Conservation (phyloP, 2,329 filamentous ascomycete genomes). For the Colletotrichum sp. region DNA sequence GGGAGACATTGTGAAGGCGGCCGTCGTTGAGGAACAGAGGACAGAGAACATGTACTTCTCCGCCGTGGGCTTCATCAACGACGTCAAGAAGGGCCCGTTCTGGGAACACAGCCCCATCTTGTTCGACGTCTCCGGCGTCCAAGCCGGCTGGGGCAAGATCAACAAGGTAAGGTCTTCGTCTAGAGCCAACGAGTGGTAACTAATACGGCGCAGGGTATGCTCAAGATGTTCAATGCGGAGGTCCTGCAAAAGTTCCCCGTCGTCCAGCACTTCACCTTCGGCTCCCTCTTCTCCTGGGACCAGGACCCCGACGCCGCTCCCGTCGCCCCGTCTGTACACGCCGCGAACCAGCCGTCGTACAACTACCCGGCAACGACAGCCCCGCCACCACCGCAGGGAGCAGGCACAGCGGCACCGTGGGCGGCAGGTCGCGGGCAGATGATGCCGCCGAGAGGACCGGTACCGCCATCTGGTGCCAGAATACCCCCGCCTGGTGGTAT, state of each 20-base stretch:
- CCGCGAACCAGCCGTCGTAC: conserved; percentile 56
- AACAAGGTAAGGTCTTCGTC: conserved; percentile 67
- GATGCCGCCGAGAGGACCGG: conserved; percentile 26
- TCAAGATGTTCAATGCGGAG: conserved; percentile 99
- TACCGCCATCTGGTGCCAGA: conserved; percentile 39
- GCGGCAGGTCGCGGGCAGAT: conserved; percentile 34
- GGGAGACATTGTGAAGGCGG: conserved; percentile 67
- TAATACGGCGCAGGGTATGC: conserved; percentile 74
- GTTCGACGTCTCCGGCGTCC: conserved; percentile 92
- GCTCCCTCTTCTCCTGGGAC: conserved; percentile 81
- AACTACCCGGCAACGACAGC: conserved; percentile 26
- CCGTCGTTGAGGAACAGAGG: conserved; percentile 70
- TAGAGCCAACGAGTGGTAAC: background rate
- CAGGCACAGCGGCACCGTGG: conserved; percentile 51
- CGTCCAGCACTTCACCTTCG: conserved; percentile 93
- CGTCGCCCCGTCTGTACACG: conserved; percentile 59
- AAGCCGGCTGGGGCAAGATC: conserved; percentile 96
- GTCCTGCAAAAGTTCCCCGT: conserved; percentile 97
- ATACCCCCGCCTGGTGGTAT: conserved; percentile 44
- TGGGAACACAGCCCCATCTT: conserved; percentile 95
- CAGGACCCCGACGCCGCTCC: conserved; percentile 63
- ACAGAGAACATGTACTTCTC: conserved; percentile 88
- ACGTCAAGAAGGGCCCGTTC: conserved; percentile 95
- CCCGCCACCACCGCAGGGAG: conserved; percentile 24
- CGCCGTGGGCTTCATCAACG: conserved; percentile 95